Evolutionary conservation across 2,329 filamentous ascomycete species (phyloP), one percentile per base, ranked within the genome.

Genomic region (Alternaria gaisen): DNA sequence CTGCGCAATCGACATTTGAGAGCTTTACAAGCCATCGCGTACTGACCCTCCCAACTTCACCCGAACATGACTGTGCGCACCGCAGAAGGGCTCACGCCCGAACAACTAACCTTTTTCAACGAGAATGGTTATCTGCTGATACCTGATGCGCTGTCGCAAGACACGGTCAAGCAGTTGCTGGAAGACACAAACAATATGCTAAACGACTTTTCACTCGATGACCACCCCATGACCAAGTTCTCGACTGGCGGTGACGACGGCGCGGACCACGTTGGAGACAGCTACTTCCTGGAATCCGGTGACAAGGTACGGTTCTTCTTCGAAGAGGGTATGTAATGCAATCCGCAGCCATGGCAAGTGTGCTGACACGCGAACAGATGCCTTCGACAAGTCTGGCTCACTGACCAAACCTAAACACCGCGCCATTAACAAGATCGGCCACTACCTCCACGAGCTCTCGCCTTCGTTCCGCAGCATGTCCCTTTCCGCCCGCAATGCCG

Each of bases 251-350:
- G 87, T 81, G 84, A 88, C 71, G 81, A 85, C 75, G 80, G 80
- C 46, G 78, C 76, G 46, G 86, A 89, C n/a, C 94, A 98, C 80
- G 91, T 97, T 11, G 94, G 94, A 64, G 95, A 98, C 82, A 88
- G 91, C 75, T 99, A 99, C 85, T 98, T 99, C 82, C 87, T 98
- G 3, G 86, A 84, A 1, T 95, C 91, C 3, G 93, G 93, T 63
- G 92, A 98, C 83, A 94, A 97, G 81, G 84, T 98, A 63, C 91
- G 93, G 61, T 98, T 96, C 86, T 98, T 98, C 86, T 96, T 98
- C 80, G 94, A 98, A 80, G 93, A 96, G 80, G 83, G 83, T 83
- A 72, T 50, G 48, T 51, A 16, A 12, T 28, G 22, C 28, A 36
- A 12, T 40, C 16, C 10, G 5, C 18, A 28, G 24, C 22, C 34